A percentile compares a stretch with the other conserved stretches of the same genome.
These are phyloP conservation scores for Monosporascus sp. DNA, from an alignment of 2,329 filamentous ascomycete species.

Conservation along the genomic window DNA sequence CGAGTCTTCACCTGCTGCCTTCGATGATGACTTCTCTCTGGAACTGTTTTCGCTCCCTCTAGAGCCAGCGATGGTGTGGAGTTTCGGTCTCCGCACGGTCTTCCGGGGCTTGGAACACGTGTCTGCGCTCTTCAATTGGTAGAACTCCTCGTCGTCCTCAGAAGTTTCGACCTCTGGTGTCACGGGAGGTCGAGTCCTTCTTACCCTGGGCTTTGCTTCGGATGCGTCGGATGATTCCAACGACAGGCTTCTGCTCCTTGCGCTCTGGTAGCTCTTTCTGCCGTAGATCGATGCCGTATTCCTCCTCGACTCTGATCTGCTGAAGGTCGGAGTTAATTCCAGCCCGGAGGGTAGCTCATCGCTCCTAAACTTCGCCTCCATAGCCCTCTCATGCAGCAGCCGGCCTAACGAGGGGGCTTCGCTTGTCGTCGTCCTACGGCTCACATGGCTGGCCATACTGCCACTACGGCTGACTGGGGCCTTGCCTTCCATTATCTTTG, in stretches of 20 bases:
- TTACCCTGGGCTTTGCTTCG: background rate
- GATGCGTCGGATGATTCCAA: conserved; percentile 2
- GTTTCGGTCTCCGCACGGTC: background rate
- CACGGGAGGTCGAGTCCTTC: background rate
- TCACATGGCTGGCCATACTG: conserved; percentile 50
- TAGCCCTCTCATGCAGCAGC: conserved; percentile 39
- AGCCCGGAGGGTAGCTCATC: conserved; percentile 29
- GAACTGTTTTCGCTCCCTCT: background rate
- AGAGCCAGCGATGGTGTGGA: background rate
- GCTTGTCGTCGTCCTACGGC: conserved; percentile 36
- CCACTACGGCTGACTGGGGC: conserved; percentile 60
- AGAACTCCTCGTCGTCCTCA: conserved; percentile 2
- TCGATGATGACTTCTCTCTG: no score
- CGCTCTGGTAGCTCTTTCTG: conserved; percentile 3
- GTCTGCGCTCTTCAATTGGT: background rate
- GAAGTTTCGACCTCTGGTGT: background rate
- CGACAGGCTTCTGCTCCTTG: conserved; percentile 9
- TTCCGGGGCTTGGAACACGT: background rate
- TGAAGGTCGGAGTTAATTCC: conserved; percentile 15
- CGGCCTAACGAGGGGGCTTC: conserved; percentile 39
- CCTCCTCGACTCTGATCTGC: conserved; percentile 8
- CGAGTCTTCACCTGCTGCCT: background rate
- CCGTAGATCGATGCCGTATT: conserved; percentile 10
- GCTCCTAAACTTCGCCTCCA: conserved; percentile 40
- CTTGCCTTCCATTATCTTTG: conserved; percentile 87